These are phyloP conservation scores for Termitomyces sp. DNA, from an alignment of 768 basidiomycete genomes.

Conservation along the genomic window DNA sequence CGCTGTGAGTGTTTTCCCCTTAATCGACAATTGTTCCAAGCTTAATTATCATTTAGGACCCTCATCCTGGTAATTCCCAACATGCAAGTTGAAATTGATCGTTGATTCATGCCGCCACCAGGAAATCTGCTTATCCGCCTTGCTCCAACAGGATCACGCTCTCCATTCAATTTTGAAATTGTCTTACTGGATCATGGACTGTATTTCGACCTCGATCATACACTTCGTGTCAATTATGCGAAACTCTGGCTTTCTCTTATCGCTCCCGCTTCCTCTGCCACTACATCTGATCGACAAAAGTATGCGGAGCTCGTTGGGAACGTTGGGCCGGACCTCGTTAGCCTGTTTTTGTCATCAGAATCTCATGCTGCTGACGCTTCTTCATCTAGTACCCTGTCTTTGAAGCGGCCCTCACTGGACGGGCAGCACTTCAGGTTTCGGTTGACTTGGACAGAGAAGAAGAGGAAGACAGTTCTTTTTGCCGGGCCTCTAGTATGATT, in stretches of 20 bases:
- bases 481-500: slow-evolving; percentile 71
- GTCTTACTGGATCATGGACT: slow-evolving; percentile 92
- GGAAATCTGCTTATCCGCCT: slow-evolving; percentile 92
- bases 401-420: slow-evolving; percentile 91
- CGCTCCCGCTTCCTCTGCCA: slow-evolving; percentile 58
- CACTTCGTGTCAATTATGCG: slow-evolving; percentile 78
- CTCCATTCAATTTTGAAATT: slow-evolving; percentile 94
- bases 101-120: slow-evolving; percentile 14
- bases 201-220: slow-evolving; percentile 84
- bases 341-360: slow-evolving; percentile 18
- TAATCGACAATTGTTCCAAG: neutral
- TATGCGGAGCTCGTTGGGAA: slow-evolving; percentile 92
- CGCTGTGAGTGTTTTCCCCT: slow-evolving; percentile 44
- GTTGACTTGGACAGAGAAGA: slow-evolving; percentile 35
- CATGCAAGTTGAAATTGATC: neutral
- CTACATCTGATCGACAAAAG: slow-evolving; percentile 65
- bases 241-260: slow-evolving; percentile 91
- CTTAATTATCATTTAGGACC: slow-evolving; percentile 47
- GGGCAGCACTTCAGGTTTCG: slow-evolving; percentile 67
- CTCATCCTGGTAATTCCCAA: slow-evolving; percentile 65
- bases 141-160: slow-evolving; percentile 52
- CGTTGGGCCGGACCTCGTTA: slow-evolving; percentile 79
- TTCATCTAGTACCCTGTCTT: slow-evolving; percentile 81
- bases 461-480: slow-evolving; percentile 33
- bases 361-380: neutral